These are phyloP conservation scores for Trichosporon inkin DNA, from an alignment of 1,284 basidiomycete species.

Conservation along the genomic window DNA sequence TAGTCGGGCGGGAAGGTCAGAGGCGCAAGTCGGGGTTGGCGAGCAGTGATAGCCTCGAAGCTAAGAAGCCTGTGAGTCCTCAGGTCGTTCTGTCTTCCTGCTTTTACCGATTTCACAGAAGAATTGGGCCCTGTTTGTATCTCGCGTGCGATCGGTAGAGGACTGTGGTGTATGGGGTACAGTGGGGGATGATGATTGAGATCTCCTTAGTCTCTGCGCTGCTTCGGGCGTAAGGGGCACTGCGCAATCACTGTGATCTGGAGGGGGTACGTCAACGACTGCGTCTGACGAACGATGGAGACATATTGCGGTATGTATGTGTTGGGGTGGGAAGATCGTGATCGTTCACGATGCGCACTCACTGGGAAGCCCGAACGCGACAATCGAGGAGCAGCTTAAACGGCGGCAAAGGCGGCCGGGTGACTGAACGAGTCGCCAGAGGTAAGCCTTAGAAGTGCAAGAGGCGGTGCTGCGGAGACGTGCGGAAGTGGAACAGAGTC, in stretches of 20 bases:
- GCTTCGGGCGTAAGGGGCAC: not conserved
- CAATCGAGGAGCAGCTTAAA: no score
- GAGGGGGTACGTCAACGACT: not conserved
- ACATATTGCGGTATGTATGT: not conserved
- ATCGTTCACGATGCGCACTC: not conserved
- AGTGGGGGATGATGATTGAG: not conserved
- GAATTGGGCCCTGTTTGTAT: not conserved
- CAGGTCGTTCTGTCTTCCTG: not conserved
- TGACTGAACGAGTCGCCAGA: not conserved
- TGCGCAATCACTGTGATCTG: not conserved
- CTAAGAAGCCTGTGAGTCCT: not conserved
- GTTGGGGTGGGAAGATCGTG: not conserved
- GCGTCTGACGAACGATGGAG: not conserved
- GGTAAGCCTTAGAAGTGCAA: not conserved
- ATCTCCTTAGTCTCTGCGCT: not conserved
- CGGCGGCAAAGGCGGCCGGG: not conserved
- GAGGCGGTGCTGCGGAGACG: no score
- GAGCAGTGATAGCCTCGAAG: not conserved
- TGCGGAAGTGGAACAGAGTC: no score
- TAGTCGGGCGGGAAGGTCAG: not conserved
- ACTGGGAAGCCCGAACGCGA: not conserved
- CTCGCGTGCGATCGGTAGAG: not conserved
- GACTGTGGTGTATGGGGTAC: not conserved
- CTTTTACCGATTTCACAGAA: not conserved
- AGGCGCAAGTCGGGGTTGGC: not conserved